Evolutionary conservation across 257 asterid species (phyloP), one percentile per base, ranked within the genome.

Genomic region (Gardenia jasminoides): DNA sequence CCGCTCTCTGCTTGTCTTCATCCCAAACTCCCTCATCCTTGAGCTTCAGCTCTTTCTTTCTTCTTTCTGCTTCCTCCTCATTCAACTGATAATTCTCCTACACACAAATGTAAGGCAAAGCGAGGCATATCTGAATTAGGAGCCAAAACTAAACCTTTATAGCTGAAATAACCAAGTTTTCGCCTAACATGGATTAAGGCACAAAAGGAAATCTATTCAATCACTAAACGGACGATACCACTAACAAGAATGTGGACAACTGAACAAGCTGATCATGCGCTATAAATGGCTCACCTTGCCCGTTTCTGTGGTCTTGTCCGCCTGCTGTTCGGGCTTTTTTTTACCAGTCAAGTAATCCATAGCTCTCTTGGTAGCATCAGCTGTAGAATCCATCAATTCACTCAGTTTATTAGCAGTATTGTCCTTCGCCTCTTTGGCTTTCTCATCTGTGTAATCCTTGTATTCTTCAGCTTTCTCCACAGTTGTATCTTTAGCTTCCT

Each of bases 311-410:
- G 88, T 80, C 65, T 89, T 91, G 0, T 9, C 79, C 0, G 79
- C 93, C 75, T 72, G 76, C 83, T 85, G 82, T 78, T 80, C 80
- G 0, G 89, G 79, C 75, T 90, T 97, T 71, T 82, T 91, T 86
- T 94, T 94, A 19, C 96, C 96, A 0, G 94, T 89, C 4, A 94
- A 13, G 70, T n/a, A 90, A 24, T 67, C 94, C 91, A 90, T 81
- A 16, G 96, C 96, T 59, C 87, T 78, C 65, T 82, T 75, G 0
- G 95, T 91, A 0, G 94, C 95, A 0, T 56, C 93, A 0, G 92
- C 91, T 0, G 92, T 93, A 0, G 93, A 77, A 9, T 89, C 94
- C 86, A 87, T 90, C 83, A 90, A 39, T 47, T 87, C 98, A 0
- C 83, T 67, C 5, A 89, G 79, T 79, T 85, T 92, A 17, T 90